Percentiles rank a stretch among this genome's conserved stretches.
phyloP scores from a whole-genome alignment of 441 rosid genomes.

The Brassica hybrid region DNA sequence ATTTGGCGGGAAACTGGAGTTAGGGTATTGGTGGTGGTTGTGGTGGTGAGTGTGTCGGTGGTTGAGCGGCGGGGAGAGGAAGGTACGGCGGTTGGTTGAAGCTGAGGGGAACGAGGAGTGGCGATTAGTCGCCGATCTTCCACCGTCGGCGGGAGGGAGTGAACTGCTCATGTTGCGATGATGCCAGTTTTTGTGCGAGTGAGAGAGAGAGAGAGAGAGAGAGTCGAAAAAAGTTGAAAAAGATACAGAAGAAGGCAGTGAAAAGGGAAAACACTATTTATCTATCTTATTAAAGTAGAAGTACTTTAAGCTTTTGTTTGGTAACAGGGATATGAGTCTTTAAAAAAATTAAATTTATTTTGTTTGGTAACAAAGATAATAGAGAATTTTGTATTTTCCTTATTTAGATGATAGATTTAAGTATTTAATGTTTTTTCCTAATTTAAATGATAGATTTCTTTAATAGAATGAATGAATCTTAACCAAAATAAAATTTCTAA shows the following conservation, averaged over 20 bases:
- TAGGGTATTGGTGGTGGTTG: constrained; percentile 22
- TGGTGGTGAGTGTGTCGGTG: constrained; percentile 19
- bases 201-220: constrained; percentile 17
- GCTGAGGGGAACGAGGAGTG: constrained; percentile 1
- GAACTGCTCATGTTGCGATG: constrained; percentile 33
- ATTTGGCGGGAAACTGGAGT: constrained; percentile 39
- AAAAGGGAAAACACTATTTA: background rate
- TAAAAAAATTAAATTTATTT: too few species aligned
- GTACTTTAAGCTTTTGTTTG: too few species aligned
- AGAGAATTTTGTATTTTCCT: too few species aligned
- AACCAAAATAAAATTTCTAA: too few species aligned
- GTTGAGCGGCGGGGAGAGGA: constrained; percentile 11
- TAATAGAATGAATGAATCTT: too few species aligned
- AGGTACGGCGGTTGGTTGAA: background rate
- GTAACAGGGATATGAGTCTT: too few species aligned
- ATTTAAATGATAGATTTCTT: too few species aligned
- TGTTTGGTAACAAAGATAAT: too few species aligned
- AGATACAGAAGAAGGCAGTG: constrained; percentile 3
- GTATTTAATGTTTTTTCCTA: too few species aligned
- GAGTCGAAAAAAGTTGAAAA: constrained; percentile 16
- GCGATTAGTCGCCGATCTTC: constrained; percentile 34
- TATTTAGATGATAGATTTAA: too few species aligned
- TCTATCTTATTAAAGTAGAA: too few species aligned
- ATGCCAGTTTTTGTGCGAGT: constrained; percentile 24
- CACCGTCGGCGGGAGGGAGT: constrained; percentile 13